Conservation (phyloP, 345 rosid species). For the Odontarrhena argentea region DNA sequence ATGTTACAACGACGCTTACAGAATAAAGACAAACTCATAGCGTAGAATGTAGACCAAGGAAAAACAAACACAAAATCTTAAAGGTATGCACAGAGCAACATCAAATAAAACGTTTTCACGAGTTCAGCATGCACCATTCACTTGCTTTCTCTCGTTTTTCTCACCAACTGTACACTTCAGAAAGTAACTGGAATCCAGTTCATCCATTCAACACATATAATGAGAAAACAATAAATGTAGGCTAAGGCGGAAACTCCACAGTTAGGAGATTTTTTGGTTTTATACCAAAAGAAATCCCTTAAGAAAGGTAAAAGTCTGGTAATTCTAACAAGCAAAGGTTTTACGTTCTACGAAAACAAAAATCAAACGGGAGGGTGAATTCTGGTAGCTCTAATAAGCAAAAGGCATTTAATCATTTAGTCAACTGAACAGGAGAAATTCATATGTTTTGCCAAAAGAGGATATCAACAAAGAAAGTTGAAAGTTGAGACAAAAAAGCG, state of each 20-base stretch:
- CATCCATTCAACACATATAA: background rate
- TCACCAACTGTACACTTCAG: constrained; percentile 5
- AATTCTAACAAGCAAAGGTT: background rate
- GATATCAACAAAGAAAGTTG: background rate
- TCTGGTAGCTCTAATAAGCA: background rate
- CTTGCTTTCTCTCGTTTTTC: constrained; percentile 22
- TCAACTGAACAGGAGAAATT: background rate
- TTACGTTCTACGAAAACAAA: background rate
- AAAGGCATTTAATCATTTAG: background rate
- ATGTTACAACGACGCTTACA: constrained; percentile 10
- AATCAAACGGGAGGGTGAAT: background rate
- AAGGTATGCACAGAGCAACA: constrained; percentile 3
- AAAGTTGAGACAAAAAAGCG: constrained; percentile 5
- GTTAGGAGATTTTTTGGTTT: no score
- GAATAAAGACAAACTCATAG: constrained; percentile 7
- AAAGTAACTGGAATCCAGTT: background rate
- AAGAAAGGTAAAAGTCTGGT: background rate
- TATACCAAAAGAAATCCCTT: background rate
- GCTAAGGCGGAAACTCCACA: background rate
- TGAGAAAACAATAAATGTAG: background rate
- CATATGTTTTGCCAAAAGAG: background rate
- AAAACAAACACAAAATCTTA: background rate
- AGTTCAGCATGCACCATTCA: constrained; percentile 20
- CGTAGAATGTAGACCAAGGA: background rate
- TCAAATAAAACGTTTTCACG: constrained; percentile 7